Base-by-base conservation (phyloP, 2,329 filamentous ascomycete genomes). In the Neonectria hederae region DNA sequence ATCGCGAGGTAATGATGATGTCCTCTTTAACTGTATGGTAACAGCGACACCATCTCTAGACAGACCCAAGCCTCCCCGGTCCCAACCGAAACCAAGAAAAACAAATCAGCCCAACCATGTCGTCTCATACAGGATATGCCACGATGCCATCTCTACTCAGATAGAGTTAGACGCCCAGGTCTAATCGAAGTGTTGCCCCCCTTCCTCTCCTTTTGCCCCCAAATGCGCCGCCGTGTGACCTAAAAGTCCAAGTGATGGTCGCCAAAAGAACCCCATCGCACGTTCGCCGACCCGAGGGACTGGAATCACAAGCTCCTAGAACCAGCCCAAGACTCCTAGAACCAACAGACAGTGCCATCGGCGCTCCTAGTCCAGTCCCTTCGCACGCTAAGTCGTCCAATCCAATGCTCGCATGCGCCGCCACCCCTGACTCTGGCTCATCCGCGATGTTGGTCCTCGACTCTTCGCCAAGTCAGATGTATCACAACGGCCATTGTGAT, bases 21-120 rank as follows among this genome's bases (percentile, higher is more conserved):
- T 21, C 59, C 65, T 66, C 19, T 42, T 69, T 54, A 38, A 64
- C 62, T 66, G 48, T 30, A 63, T 32, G 68, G 63, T 58, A 49
- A 57, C 48, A 57, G 61, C 59, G 38, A 48, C 40, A 26, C 65
- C 70, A 66, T 60, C 65, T 70, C 65, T 69, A 69, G 40, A 62
- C 59, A 56, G 59, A 64, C 43, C 53, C 57, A 57, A 59, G 52
- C 42, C 68, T 62, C 35, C 59, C 59, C 45, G 45, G 14, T 28
- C 21, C 24, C 11, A n/a, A n/a, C n/a, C n/a, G n/a, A n/a, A n/a
- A n/a, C n/a, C 28, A 28, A 28, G 28, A 28, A 28, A 28, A 28
- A 2, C 5, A 28, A 28, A 10, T 2, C 28, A 45, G 54, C 43
- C 32, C 54, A 30, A 38, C 22, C 54, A 30, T 38, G 35, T 42